These are phyloP conservation scores for Xylaria sp. DNA, from an alignment of 495 filamentous ascomycete genomes.

Conservation along the genomic window DNA sequence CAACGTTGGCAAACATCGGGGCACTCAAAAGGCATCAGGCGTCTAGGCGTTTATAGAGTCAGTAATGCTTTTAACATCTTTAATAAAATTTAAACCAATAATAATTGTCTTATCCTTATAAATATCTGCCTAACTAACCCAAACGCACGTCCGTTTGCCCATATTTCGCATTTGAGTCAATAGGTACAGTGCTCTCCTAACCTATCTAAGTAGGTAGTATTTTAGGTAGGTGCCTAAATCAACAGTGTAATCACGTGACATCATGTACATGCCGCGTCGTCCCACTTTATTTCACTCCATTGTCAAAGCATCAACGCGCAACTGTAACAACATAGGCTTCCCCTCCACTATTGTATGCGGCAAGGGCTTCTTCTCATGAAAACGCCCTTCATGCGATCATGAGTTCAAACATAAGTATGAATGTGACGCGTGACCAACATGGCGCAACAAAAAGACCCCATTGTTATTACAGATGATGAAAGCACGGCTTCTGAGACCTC, in stretches of 20 bases:
- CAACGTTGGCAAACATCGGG: not conserved
- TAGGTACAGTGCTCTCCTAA: not conserved
- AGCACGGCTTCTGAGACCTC: conserved; percentile 35
- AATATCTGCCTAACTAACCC: no score
- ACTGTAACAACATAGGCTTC: not conserved
- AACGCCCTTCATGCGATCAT: conserved; percentile 7
- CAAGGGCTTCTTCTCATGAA: not conserved
- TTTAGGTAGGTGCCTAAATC: not conserved
- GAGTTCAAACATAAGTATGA: not conserved
- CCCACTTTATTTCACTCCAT: not conserved
- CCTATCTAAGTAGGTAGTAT: not conserved
- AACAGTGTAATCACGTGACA: not conserved
- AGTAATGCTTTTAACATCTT: not conserved
- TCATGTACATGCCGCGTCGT: not conserved
- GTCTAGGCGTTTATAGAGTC: conserved; percentile 16
- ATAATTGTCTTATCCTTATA: no score
- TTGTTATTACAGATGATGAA: conserved; percentile 39
- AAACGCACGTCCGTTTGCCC: no score
- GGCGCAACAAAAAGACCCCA: conserved; percentile 26
- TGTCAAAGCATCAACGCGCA: not conserved
- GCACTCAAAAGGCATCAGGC: conserved; percentile 9
- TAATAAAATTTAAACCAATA: not conserved
- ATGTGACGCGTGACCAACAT: conserved; percentile 22
- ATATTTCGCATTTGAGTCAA: no score
- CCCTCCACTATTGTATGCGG: not conserved